These are phyloP conservation scores for Metschnikowia reukaufii DNA, from an alignment of 805 yeast species.

Conservation along the genomic window DNA sequence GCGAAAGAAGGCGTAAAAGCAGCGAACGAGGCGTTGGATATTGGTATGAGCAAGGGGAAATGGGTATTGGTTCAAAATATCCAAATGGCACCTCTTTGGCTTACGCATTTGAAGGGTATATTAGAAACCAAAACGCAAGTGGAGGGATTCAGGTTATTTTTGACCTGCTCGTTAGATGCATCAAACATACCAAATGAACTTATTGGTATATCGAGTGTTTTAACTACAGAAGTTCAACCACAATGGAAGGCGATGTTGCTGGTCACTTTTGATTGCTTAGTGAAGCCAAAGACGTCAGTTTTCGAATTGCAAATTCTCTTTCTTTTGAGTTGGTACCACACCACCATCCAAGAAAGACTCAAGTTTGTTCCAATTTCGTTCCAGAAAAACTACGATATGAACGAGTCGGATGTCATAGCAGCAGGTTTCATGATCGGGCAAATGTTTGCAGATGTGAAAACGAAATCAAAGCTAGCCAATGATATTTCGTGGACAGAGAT, in stretches of 20 bases:
- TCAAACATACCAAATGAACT: conserved; percentile 53
- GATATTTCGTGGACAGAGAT: conserved; percentile 56
- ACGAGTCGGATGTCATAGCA: conserved; percentile 64
- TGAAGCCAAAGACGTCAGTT: not conserved
- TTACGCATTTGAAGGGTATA: conserved; percentile 51
- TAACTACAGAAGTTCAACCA: conserved; percentile 61
- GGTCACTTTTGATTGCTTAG: conserved; percentile 32
- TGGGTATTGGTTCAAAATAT: conserved; percentile 84
- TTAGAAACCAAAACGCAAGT: conserved; percentile 33
- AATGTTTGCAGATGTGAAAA: conserved; percentile 27
- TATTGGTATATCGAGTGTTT: conserved; percentile 51
- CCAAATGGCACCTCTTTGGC: conserved; percentile 70
- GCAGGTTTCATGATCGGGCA: conserved; percentile 46
- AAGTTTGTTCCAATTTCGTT: conserved; percentile 67
- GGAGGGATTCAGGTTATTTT: conserved; percentile 51
- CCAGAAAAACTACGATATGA: conserved; percentile 61
- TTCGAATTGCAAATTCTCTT: conserved; percentile 42
- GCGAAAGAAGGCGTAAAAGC: conserved; percentile 60
- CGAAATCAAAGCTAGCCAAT: conserved; percentile 3
- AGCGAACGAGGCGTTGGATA: conserved; percentile 55
- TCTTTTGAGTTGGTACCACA: conserved; percentile 69
- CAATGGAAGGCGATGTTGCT: conserved; percentile 53
- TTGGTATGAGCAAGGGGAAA: conserved; percentile 46
- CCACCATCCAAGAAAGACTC: conserved; percentile 57
- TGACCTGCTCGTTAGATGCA: conserved; percentile 58